phyloP scores from a whole-genome alignment of 2,329 filamentous ascomycete species.

The Cladosporium sp. region DNA sequence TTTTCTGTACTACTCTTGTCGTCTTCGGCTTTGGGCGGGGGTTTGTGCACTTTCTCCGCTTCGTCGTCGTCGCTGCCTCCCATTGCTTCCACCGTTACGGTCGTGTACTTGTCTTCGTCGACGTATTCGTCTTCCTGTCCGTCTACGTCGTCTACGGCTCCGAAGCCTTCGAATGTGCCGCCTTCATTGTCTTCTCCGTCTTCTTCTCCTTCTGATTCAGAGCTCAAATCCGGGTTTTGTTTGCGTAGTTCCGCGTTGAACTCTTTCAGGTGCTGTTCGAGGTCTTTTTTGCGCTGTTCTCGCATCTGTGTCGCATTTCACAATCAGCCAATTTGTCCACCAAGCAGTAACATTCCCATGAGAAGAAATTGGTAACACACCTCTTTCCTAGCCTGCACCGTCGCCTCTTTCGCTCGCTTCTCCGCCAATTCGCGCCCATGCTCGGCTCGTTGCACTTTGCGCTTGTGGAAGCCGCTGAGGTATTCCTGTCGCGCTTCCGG shows the following conservation, averaged over 20 bases:
- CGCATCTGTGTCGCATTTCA: too few relatives aligned
- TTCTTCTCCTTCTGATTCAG: constrained; percentile 29
- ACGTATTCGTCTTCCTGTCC: constrained; percentile 86
- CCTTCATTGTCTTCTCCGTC: constrained; percentile 19
- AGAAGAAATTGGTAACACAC: too few relatives aligned
- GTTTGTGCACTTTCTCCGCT: constrained; percentile 29
- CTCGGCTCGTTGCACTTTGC: constrained; percentile 80
- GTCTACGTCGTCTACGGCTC: constrained; percentile 17
- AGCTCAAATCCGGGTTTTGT: constrained; percentile 41
- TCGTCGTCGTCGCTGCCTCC: constrained; percentile 63
- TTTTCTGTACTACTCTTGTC: constrained; percentile 21
- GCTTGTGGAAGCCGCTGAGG: constrained; percentile 93
- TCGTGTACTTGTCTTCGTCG: constrained; percentile 93
- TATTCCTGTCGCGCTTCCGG: constrained; percentile 73
- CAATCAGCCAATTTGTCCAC: too few relatives aligned
- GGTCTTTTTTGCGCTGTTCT: constrained; percentile 73
- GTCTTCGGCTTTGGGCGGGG: constrained; percentile 17
- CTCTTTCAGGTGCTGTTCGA: constrained; percentile 74
- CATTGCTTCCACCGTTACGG: constrained; percentile 87
- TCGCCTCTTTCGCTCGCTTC: constrained; percentile 73
- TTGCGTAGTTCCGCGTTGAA: constrained; percentile 67
- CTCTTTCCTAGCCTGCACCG: constrained; percentile 67
- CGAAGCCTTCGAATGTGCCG: constrained; percentile 15
- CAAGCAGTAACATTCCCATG: too few relatives aligned
- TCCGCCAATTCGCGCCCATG: constrained; percentile 76